Base-by-base conservation (phyloP, 2,329 filamentous ascomycete genomes). In the Atkinsonella texensis region DNA sequence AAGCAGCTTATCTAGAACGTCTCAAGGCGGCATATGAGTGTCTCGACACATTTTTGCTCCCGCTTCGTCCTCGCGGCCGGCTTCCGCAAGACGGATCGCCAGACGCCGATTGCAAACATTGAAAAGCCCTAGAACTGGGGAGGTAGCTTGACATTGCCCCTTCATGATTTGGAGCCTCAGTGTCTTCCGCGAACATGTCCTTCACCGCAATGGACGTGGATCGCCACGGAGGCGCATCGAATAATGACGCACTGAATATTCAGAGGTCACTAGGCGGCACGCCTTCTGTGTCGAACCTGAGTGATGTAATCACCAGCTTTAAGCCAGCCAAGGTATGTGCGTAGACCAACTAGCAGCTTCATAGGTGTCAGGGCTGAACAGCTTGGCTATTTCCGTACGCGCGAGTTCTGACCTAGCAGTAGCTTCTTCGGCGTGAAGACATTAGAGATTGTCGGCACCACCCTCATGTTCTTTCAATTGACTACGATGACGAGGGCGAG, bases 401-500 rank as follows among this genome's bases (percentile, higher is more conserved):
- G n/a, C 40, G 15, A 10, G 28, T 28, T n/a, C 4, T n/a, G n/a
- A 20, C 28, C 38, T 46, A 31, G 43, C 33, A 28, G 13, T 38
- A 69, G 67, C 76, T 83, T 17, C 84, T 86, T 58, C 74, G 73
- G 45, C 75, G 80, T 53, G 74, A 81, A 42, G 76, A 79, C 54
- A 58, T 73, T 41, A 79, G 77, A 59, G 75, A 77, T 46, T 69
- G 68, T 52, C 70, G 71, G 53, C 68, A 74, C 10, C 72, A 75
- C 48, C 80, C 83, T 4, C 76, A 83, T 57, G 81, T 96, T 54
- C 85, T 93, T 9, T 97, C 91, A 1, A 80, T 98, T 60, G 91
- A 98, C 72, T 98, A 95, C 65, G 90, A 97, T 68, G 90, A 97
- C 70, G 85, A 87, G 43, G 93, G 93, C 66, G 89, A 96, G 67